These are phyloP conservation scores for Diplodia corticola DNA, from an alignment of 2,329 filamentous ascomycete species.

Conservation along the genomic window DNA sequence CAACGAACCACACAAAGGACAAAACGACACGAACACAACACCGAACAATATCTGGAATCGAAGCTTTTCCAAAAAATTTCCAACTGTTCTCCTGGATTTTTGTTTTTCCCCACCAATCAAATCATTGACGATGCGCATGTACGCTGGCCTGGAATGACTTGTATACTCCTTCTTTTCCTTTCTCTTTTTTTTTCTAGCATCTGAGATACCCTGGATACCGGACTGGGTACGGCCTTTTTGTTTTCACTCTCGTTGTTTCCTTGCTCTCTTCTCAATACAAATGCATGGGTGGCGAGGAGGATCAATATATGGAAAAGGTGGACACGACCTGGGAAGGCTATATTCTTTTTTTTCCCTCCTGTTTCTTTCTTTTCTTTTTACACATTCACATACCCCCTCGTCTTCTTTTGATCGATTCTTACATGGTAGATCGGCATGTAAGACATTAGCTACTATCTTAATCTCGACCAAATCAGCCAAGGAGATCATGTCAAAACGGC, in stretches of 20 bases:
- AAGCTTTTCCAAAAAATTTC: neutral
- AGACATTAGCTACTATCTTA: neutral
- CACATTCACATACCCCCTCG: neutral
- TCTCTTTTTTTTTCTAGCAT: neutral
- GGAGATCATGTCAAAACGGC: neutral
- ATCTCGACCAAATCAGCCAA: neutral
- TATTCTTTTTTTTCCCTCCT: neutral
- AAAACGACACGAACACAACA: neutral
- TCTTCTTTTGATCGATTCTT: neutral
- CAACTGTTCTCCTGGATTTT: neutral
- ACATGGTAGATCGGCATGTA: neutral
- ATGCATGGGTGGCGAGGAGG: neutral
- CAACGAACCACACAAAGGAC: neutral
- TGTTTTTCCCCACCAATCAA: neutral
- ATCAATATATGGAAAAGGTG: slow-evolving; percentile 1
- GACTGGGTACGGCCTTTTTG: neutral
- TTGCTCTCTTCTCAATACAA: neutral
- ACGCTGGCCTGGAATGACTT: neutral
- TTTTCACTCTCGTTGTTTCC: neutral
- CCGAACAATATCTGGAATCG: neutral
- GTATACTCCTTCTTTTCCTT: neutral
- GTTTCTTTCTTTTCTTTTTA: neutral
- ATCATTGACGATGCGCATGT: neutral
- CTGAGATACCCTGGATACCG: slow-evolving; percentile 9
- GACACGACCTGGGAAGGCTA: neutral